Conservation (phyloP, 1,284 basidiomycete genomes). For the Moniliella sp. region DNA sequence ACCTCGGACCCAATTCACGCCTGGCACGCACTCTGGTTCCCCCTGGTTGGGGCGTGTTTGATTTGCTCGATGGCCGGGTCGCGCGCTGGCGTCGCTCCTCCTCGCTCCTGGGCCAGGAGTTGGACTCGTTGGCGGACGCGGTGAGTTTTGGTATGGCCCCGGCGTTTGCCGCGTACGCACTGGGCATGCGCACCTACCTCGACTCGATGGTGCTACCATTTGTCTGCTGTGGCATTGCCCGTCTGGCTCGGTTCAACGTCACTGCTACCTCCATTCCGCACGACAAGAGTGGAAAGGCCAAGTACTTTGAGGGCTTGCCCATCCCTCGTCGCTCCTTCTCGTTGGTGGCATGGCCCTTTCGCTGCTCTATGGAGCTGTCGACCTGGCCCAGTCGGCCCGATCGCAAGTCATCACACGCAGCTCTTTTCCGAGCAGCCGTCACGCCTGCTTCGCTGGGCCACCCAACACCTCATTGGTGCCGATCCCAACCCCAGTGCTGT, state of each 20-base stretch:
- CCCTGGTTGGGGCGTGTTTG: constrained; percentile 86
- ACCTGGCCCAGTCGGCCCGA: constrained; percentile 39
- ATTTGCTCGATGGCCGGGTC: constrained; percentile 91
- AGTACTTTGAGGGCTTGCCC: constrained; percentile 94
- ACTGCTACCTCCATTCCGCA: constrained; percentile 86
- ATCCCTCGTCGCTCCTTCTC: constrained; percentile 74
- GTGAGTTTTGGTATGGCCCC: constrained; percentile 87
- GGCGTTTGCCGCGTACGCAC: constrained; percentile 66
- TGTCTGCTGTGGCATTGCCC: constrained; percentile 83
- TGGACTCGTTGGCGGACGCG: constrained; percentile 86
- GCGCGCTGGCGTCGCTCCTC: constrained; percentile 85
- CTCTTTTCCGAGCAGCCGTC: too few relatives aligned
- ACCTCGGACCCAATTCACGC: constrained; percentile 48
- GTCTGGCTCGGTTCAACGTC: constrained; percentile 90
- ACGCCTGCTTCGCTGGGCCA: constrained; percentile 40
- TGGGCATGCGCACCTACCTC: constrained; percentile 69
- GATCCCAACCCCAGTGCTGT: too few relatives aligned
- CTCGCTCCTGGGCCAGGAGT: constrained; percentile 90
- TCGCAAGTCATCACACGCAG: too few relatives aligned
- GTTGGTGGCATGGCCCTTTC: constrained; percentile 63
- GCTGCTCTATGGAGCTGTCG: constrained; percentile 61
- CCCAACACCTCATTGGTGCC: not conserved
- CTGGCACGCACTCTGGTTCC: constrained; percentile 57
- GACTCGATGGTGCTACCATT: constrained; percentile 69
- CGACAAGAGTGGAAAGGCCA: constrained; percentile 61